phyloP scores from a whole-genome alignment of 1,284 basidiomycete genomes.

The Ganoderma resinaceum region DNA sequence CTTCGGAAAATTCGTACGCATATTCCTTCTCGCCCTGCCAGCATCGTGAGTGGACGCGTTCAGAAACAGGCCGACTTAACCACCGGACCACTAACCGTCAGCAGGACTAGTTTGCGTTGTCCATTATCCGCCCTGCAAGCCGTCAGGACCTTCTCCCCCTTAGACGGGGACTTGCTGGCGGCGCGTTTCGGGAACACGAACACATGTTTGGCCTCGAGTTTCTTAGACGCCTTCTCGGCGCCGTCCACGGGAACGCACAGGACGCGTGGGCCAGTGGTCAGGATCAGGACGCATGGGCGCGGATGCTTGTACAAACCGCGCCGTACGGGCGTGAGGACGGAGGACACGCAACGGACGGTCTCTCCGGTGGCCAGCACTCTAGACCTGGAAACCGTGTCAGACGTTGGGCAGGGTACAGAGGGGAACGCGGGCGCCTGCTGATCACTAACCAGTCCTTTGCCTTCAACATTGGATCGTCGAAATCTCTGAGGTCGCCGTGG shows the following conservation, averaged over 20 bases:
- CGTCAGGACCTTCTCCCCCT: conserved; percentile 9
- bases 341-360: conserved; percentile 13
- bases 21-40: conserved; percentile 22
- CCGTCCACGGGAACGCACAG: conserved; percentile 21
- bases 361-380: conserved; percentile 16
- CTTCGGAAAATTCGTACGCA: conserved; percentile 17
- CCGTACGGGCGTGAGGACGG: conserved; percentile 17
- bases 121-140: conserved; percentile 1
- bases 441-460: conserved; percentile 23
- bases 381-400: conserved; percentile 16
- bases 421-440: not conserved
- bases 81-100: conserved; percentile 13
- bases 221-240: conserved; percentile 11
- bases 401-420: not conserved
- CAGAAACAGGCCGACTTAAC: not conserved
- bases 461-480: conserved; percentile 12
- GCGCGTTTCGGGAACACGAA: conserved; percentile 6
- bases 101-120: conserved; percentile 14
- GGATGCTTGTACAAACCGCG: conserved; percentile 23
- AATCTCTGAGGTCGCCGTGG: not conserved
- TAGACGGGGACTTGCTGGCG: not conserved
- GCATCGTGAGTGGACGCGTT: not conserved
- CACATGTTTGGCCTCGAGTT: conserved; percentile 22
- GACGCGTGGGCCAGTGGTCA: conserved; percentile 24
- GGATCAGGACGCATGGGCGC: conserved; percentile 21